Conservation (phyloP, 2,329 filamentous ascomycete species). For the Coniochaeta sp. region DNA sequence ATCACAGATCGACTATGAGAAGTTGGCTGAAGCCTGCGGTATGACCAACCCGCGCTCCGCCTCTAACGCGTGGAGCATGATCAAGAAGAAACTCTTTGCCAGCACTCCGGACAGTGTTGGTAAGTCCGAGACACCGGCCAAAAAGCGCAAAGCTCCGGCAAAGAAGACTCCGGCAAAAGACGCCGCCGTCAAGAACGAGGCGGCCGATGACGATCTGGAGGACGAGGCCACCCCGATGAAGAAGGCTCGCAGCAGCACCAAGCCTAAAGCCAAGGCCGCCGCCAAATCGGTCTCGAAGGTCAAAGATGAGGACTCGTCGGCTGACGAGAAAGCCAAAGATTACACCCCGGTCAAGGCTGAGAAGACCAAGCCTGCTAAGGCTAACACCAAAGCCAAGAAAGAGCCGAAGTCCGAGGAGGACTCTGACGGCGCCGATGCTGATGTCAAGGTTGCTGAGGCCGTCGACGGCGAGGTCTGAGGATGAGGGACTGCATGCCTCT, state of each 20-base stretch:
- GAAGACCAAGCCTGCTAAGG: not conserved
- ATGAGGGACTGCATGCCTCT: not conserved
- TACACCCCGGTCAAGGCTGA: not conserved
- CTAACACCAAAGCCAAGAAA: not conserved
- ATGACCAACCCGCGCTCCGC: conserved; percentile 17
- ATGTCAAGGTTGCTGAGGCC: not conserved
- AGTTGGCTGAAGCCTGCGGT: conserved; percentile 13
- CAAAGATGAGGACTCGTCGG: not conserved
- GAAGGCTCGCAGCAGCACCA: conserved; percentile 4
- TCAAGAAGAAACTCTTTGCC: conserved; percentile 19
- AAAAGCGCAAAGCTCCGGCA: conserved; percentile 12
- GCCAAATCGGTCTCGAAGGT: not conserved
- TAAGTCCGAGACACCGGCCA: not conserved
- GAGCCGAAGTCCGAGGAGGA: not conserved
- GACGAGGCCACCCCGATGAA: conserved; percentile 1
- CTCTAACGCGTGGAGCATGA: conserved; percentile 14
- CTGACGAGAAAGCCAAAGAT: not conserved
- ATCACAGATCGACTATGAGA: conserved; percentile 16
- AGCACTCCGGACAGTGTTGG: conserved; percentile 3
- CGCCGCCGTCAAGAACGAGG: conserved; percentile 6
- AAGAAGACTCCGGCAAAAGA: conserved; percentile 6
- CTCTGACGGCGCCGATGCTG: not conserved
- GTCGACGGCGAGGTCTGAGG: not conserved
- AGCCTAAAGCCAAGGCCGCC: conserved; percentile 5
- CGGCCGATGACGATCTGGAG: not conserved